These are phyloP conservation scores for Nothomitra cinnamomea DNA, from an alignment of 2,329 filamentous ascomycete species.

Conservation along the genomic window DNA sequence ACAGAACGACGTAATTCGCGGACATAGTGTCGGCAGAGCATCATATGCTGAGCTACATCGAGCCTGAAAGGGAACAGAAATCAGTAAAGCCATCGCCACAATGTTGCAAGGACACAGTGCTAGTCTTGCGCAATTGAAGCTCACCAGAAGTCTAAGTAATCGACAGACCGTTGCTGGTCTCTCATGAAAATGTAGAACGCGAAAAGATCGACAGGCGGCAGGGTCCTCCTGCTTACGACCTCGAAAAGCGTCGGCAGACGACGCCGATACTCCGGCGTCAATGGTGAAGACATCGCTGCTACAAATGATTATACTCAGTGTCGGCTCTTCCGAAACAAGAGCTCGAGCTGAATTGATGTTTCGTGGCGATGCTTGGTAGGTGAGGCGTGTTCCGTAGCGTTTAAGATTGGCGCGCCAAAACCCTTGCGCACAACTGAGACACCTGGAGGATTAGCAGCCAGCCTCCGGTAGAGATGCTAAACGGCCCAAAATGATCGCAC, in stretches of 20 bases:
- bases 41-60: conserved; percentile 98
- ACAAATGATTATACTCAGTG: neutral
- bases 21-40: conserved; percentile 90
- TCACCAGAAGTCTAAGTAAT: conserved; percentile 97
- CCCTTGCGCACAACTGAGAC: too few species aligned
- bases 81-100: neutral
- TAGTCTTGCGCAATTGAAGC: conserved; percentile 15
- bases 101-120: neutral
- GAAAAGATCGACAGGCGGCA: conserved; percentile 89
- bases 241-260: conserved; percentile 89
- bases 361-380: neutral
- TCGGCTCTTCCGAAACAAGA: neutral
- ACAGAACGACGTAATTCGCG: conserved; percentile 87
- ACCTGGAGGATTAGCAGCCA: too few species aligned
- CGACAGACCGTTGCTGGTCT: conserved; percentile 92
- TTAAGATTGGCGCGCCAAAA: too few species aligned
- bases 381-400: too few species aligned
- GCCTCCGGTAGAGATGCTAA: too few species aligned
- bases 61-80: conserved; percentile 43
- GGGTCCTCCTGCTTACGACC: conserved; percentile 82
- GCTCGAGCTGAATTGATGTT: neutral
- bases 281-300: neutral
- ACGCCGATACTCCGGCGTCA: conserved; percentile 36
- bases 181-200: conserved; percentile 99
- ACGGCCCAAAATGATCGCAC: too few species aligned